A percentile compares a stretch with the other conserved stretches of the same genome.
phyloP scores from a whole-genome alignment of 1,284 basidiomycete genomes.

The Amylostereum chailletii region DNA sequence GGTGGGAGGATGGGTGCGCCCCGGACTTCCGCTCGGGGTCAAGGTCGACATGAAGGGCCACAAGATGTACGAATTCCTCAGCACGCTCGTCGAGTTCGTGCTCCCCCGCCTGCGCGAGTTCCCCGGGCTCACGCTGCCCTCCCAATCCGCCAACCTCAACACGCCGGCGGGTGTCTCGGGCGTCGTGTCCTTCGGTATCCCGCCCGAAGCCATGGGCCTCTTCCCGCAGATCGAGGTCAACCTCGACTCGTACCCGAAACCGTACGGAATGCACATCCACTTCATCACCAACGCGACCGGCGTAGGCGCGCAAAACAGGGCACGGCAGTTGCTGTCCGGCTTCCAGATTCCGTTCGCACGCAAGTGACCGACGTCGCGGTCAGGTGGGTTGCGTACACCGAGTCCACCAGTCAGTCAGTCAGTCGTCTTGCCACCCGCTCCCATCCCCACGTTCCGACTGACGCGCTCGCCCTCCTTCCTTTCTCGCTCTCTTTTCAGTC shows the following conservation, averaged over 20 bases:
- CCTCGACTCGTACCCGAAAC: conserved; percentile 75
- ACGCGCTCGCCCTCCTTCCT: too few relatives aligned
- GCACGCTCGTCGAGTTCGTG: conserved; percentile 87
- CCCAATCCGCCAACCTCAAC: conserved; percentile 49
- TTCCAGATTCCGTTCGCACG: conserved; percentile 80
- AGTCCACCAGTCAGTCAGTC: too few relatives aligned
- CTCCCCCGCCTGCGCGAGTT: conserved; percentile 90
- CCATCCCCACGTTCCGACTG: too few relatives aligned
- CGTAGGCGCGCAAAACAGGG: conserved; percentile 78
- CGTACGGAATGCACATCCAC: conserved; percentile 86
- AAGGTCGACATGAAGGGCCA: conserved; percentile 88
- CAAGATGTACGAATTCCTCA: conserved; percentile 91
- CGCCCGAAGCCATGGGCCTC: conserved; percentile 77
- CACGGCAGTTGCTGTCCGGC: conserved; percentile 77
- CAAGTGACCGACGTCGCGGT: conserved; percentile 17
- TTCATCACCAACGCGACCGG: conserved; percentile 84
- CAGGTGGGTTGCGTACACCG: too few relatives aligned
- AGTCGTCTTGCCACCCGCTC: too few relatives aligned
- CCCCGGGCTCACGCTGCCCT: conserved; percentile 69
- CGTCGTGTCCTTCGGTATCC: conserved; percentile 84
- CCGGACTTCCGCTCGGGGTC: conserved; percentile 77
- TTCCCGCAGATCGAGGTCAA: conserved; percentile 96
- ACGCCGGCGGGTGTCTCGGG: conserved; percentile 77
- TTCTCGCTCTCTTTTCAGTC: too few relatives aligned
- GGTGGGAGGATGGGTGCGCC: conserved; percentile 82